Evolutionary conservation across 148 eudicot species (phyloP).

Genomic region (Amaranthus hypochondriacus): DNA sequence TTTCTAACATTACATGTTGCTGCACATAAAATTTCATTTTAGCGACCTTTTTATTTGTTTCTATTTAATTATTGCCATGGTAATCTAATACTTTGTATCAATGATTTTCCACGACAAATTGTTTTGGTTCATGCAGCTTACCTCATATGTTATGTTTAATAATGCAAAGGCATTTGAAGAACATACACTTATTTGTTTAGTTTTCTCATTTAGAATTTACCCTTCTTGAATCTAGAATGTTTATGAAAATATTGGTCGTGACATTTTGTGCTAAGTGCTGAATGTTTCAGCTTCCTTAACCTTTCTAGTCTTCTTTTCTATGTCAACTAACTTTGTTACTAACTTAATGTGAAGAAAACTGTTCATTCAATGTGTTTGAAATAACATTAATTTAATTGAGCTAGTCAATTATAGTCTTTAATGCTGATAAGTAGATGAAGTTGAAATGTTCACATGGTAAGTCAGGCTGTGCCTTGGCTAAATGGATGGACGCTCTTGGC

Average conservation of each 20-base stretch:
- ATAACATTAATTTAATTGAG: not conserved
- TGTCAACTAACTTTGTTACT: not conserved
- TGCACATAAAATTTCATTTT: constrained; percentile 2
- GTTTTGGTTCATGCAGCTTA: too few relatives aligned
- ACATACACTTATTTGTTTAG: not conserved
- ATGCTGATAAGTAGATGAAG: not conserved
- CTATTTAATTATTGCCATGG: not conserved
- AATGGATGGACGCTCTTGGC: not conserved
- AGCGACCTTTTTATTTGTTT: not conserved
- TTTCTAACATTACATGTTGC: constrained; percentile 7
- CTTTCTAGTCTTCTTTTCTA: not conserved
- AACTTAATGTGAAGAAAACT: not conserved
- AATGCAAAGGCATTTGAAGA: not conserved
- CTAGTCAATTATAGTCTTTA: not conserved
- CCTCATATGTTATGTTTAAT: too few relatives aligned
- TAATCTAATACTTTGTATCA: too few relatives aligned
- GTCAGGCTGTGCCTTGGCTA: not conserved
- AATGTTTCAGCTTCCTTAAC: not conserved
- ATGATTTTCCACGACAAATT: too few relatives aligned
- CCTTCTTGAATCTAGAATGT: not conserved
- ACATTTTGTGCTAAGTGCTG: not conserved
- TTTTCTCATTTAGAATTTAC: not conserved
- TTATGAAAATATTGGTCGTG: not conserved
- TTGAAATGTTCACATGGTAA: not conserved
- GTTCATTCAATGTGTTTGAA: not conserved